Evolutionary conservation across 306 rosid genomes (phyloP).

Genomic region (Dryas drummondii): DNA sequence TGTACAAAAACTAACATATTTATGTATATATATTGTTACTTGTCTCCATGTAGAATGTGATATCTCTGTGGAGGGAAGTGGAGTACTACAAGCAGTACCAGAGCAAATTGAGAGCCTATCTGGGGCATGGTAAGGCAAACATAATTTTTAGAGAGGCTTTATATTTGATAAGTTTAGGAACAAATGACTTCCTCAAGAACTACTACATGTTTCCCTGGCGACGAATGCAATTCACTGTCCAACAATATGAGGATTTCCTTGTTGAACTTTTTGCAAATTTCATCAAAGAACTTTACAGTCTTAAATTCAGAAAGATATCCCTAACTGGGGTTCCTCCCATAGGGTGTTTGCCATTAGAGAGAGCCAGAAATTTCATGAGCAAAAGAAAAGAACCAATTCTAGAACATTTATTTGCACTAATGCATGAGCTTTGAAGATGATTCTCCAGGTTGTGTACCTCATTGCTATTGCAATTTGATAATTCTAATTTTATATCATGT

Average conservation of each 20-base stretch:
- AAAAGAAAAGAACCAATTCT: no score
- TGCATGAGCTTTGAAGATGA: not conserved
- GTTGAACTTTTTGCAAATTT: conserved; percentile 44
- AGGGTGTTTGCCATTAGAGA: conserved; percentile 85
- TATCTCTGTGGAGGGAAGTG: conserved; percentile 73
- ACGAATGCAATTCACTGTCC: conserved; percentile 35
- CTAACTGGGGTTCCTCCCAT: conserved; percentile 71
- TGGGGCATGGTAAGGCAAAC: conserved; percentile 51
- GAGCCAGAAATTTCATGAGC: conserved; percentile 42
- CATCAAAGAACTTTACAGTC: conserved; percentile 42
- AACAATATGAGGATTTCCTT: conserved; percentile 51
- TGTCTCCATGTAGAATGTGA: conserved; percentile 57
- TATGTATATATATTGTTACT: no score
- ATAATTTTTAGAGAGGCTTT: conserved; percentile 39
- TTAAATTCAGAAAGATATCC: conserved; percentile 58
- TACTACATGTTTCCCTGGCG: conserved; percentile 52
- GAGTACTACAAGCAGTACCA: conserved; percentile 68
- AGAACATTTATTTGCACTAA: not conserved
- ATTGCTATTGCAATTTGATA: not conserved
- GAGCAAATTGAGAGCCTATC: conserved; percentile 38
- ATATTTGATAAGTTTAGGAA: conserved; percentile 65
- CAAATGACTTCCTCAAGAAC: conserved; percentile 73
- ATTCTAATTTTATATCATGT: not conserved
- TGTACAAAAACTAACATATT: no score
- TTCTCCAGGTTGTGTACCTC: not conserved